Evolutionary conservation across 495 filamentous ascomycete genomes (phyloP).

Genomic region (Penicillium angulare): DNA sequence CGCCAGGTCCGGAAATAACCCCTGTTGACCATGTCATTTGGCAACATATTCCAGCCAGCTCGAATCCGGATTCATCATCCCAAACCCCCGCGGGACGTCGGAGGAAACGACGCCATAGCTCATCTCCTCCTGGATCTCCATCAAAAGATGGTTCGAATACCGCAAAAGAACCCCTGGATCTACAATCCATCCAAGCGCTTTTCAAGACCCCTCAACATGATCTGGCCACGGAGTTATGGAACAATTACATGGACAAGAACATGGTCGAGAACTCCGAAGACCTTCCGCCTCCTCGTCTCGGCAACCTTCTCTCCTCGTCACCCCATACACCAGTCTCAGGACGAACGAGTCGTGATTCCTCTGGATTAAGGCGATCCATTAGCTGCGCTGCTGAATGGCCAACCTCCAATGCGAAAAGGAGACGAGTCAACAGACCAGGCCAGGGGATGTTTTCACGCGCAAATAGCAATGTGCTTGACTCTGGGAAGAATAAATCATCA

Average conservation of each 20-base stretch:
- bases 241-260: constrained; percentile 61
- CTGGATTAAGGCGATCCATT: constrained; percentile 60
- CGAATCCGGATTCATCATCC: constrained; percentile 35
- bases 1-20: constrained; percentile 46
- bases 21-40: constrained; percentile 75
- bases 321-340: constrained; percentile 56
- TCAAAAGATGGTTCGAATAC: constrained; percentile 47
- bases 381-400: constrained; percentile 71
- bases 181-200: constrained; percentile 53
- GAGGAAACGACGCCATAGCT: constrained; percentile 75
- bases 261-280: constrained; percentile 35
- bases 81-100: constrained; percentile 51
- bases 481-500: constrained; percentile 50
- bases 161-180: constrained; percentile 42
- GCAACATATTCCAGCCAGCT: constrained; percentile 56
- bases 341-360: constrained; percentile 43
- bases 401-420: constrained; percentile 54
- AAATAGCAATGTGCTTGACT: constrained; percentile 52
- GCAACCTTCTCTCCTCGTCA: constrained; percentile 68
- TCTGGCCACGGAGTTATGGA: constrained; percentile 84
- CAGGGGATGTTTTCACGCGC: constrained; percentile 44
- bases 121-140: constrained; percentile 76
- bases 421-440: constrained; percentile 35
- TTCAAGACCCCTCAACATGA: constrained; percentile 77
- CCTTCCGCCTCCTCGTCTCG: constrained; percentile 51